phyloP scores from a whole-genome alignment of 139 green algal genomes.

The Pycnococcus provasolii region DNA sequence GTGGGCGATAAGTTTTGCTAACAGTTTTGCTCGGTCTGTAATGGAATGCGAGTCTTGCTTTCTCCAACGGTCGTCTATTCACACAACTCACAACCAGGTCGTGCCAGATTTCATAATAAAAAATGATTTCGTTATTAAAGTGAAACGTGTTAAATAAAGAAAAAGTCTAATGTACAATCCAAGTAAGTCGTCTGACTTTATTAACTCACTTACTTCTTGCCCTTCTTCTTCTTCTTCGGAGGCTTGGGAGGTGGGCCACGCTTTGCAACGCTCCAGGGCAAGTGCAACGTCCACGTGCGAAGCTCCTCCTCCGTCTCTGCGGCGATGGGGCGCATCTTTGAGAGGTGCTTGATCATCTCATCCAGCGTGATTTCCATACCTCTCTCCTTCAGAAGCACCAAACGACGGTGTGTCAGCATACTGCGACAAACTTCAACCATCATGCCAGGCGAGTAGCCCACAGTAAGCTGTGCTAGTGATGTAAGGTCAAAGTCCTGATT shows the following conservation, averaged over 20 bases:
- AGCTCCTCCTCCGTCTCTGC: not conserved
- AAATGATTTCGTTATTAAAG: too few relatives aligned
- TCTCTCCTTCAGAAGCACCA: not conserved
- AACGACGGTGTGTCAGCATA: not conserved
- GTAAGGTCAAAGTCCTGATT: slow-evolving; percentile 54
- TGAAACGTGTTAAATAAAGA: too few relatives aligned
- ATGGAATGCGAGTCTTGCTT: too few relatives aligned
- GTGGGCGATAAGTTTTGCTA: too few relatives aligned
- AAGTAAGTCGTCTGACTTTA: not conserved
- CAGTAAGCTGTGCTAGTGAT: slow-evolving; percentile 53
- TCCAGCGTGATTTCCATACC: slow-evolving; percentile 4
- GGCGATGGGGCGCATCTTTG: not conserved
- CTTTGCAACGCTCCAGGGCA: not conserved
- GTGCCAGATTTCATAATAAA: too few relatives aligned
- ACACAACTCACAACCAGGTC: too few relatives aligned
- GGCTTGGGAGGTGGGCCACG: not conserved
- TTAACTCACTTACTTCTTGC: slow-evolving; percentile 12
- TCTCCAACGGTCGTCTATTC: too few relatives aligned
- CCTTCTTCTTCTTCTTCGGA: slow-evolving; percentile 9
- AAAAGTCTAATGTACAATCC: too few relatives aligned
- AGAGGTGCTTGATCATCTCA: slow-evolving; percentile 1
- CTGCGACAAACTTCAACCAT: slow-evolving; percentile 20
- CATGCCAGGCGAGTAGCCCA: slow-evolving; percentile 37
- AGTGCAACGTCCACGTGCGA: not conserved
- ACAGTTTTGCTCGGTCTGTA: too few relatives aligned